Percentiles rank a stretch among this genome's conserved stretches.
These are phyloP conservation scores for Leccinum sublutescens DNA, from an alignment of 768 basidiomycete species.

Conservation along the genomic window DNA sequence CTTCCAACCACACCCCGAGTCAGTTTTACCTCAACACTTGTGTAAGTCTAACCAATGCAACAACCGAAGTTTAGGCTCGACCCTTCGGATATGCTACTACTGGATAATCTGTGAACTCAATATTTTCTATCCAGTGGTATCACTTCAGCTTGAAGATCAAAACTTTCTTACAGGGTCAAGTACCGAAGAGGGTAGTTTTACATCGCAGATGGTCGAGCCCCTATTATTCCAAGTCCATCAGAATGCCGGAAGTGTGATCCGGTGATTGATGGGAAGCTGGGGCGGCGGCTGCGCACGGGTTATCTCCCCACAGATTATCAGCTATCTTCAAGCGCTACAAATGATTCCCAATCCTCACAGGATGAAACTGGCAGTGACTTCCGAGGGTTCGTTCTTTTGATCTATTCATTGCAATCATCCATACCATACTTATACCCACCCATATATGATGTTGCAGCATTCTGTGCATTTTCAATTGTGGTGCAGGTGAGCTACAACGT, in stretches of 20 bases:
- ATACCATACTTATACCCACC: not conserved
- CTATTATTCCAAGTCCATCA: not conserved
- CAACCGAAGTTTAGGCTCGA: too few relatives aligned
- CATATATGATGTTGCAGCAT: not conserved
- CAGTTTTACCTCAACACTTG: too few relatives aligned
- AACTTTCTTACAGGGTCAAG: too few relatives aligned
- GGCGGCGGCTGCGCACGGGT: not conserved
- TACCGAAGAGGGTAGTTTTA: too few relatives aligned
- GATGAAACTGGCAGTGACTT: not conserved
- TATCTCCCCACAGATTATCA: not conserved
- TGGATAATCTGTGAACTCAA: too few relatives aligned
- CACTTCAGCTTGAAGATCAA: not conserved
- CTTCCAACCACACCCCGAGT: too few relatives aligned
- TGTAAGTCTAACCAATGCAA: too few relatives aligned
- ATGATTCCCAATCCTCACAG: not conserved
- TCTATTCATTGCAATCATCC: not conserved
- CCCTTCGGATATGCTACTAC: too few relatives aligned
- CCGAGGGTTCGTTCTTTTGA: not conserved
- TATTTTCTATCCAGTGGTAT: not conserved
- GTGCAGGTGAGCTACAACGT: not conserved
- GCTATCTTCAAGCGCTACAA: too few relatives aligned
- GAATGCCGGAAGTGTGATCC: not conserved
- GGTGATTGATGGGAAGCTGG: not conserved
- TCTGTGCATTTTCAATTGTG: not conserved
- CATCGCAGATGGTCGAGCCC: not conserved